Conservation (phyloP, 2,329 filamentous ascomycete species). For the Colletotrichum liaoningense region DNA sequence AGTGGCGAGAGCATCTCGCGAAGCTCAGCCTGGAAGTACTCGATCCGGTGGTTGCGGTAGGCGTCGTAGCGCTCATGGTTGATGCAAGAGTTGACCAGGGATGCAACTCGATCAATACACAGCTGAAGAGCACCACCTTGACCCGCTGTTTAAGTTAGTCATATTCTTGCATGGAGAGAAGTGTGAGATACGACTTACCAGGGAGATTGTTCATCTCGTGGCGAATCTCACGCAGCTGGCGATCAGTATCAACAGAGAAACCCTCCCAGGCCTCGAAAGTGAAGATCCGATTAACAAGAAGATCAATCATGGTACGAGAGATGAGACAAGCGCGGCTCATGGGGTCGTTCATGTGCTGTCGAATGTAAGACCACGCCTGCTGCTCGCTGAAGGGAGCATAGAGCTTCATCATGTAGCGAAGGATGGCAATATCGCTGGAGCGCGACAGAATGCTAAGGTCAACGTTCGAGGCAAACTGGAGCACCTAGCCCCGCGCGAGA, state of each 20-base stretch:
- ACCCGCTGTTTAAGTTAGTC: slow-evolving; percentile 11
- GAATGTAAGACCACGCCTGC: slow-evolving; percentile 54
- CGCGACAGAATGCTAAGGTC: slow-evolving; percentile 18
- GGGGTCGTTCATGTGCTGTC: slow-evolving; percentile 52
- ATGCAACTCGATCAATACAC: slow-evolving; percentile 51
- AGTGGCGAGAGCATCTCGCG: slow-evolving; percentile 54
- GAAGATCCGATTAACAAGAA: slow-evolving; percentile 55
- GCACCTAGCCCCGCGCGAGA: slow-evolving; percentile 35
- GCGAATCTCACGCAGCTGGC: slow-evolving; percentile 47
- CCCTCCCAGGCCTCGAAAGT: slow-evolving; percentile 52
- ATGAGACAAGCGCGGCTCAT: slow-evolving; percentile 56
- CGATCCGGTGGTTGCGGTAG: slow-evolving; percentile 39
- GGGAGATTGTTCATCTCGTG: slow-evolving; percentile 49
- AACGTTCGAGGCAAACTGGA: slow-evolving; percentile 29
- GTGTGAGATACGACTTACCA: slow-evolving; percentile 41
- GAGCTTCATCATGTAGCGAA: slow-evolving; percentile 33
- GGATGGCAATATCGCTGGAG: slow-evolving; percentile 18
- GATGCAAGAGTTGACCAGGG: slow-evolving; percentile 52
- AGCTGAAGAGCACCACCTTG: slow-evolving; percentile 44
- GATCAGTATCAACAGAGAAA: slow-evolving; percentile 48
- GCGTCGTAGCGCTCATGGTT: slow-evolving; percentile 42
- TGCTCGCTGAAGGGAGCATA: slow-evolving; percentile 44
- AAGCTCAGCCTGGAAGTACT: slow-evolving; percentile 55
- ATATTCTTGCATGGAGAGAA: background rate
- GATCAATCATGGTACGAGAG: slow-evolving; percentile 55